phyloP scores from a whole-genome alignment of 2,329 filamentous ascomycete species.

The Ascochyta fabae region DNA sequence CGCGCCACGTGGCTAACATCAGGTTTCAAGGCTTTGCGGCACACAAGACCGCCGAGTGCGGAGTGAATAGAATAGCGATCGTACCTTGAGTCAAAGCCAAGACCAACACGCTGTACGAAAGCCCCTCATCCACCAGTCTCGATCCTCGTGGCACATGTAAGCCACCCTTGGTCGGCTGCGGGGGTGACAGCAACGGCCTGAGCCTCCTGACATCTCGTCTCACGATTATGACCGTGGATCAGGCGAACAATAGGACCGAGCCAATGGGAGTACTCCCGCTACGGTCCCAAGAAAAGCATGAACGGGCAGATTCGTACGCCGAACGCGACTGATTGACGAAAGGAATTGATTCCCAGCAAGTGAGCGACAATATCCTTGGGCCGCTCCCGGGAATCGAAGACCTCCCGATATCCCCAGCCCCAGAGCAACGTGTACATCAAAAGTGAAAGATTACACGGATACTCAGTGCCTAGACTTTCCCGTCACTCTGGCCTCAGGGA shows the following conservation, averaged over 20 bases:
- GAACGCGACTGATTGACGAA: not conserved
- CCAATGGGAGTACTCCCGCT: constrained; percentile 1
- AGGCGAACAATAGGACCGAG: constrained; percentile 5
- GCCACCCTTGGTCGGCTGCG: constrained; percentile 4
- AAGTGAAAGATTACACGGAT: constrained; percentile 5
- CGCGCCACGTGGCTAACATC: constrained; percentile 13
- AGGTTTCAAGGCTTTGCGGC: constrained; percentile 10
- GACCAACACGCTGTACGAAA: constrained; percentile 11
- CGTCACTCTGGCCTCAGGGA: constrained; percentile 19
- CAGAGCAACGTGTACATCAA: constrained; percentile 20
- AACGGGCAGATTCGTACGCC: not conserved
- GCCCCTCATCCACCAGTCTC: constrained; percentile 1
- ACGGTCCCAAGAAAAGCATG: not conserved
- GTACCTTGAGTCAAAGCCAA: constrained; percentile 8
- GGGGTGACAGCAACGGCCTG: constrained; percentile 5
- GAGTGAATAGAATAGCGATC: constrained; percentile 8
- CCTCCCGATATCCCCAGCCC: constrained; percentile 18
- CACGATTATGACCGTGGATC: constrained; percentile 15
- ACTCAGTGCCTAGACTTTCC: constrained; percentile 15
- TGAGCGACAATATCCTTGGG: not conserved
- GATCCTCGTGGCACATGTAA: constrained; percentile 7
- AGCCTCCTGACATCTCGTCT: constrained; percentile 16
- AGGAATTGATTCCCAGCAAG: not conserved
- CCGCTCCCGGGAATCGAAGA: not conserved
- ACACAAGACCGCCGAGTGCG: constrained; percentile 19